phyloP scores from a whole-genome alignment of 176 grass and related monocot genomes.

The Puccinellia tenuiflora region DNA sequence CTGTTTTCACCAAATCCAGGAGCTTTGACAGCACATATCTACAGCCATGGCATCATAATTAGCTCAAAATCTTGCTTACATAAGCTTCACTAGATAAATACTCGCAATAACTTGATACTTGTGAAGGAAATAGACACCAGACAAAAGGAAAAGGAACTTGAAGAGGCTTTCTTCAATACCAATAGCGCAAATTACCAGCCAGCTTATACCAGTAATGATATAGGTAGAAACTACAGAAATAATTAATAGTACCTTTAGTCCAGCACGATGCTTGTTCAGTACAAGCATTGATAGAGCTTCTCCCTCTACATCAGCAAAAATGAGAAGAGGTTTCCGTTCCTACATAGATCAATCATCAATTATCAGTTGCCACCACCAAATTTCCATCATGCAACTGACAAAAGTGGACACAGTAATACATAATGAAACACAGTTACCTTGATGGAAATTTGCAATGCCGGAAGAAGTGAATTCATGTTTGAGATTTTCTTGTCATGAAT shows the following conservation, averaged over 20 bases:
- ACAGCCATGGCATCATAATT: slow-evolving; percentile 14
- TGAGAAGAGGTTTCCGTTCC: slow-evolving; percentile 65
- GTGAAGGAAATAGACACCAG: neutral
- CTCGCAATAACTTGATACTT: neutral
- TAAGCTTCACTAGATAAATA: slow-evolving; percentile 4
- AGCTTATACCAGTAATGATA: neutral
- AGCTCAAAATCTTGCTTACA: slow-evolving; percentile 21
- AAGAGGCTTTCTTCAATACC: neutral
- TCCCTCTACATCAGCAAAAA: slow-evolving; percentile 79
- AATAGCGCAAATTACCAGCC: neutral
- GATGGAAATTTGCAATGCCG: slow-evolving; percentile 64
- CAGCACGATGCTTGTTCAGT: slow-evolving; percentile 80
- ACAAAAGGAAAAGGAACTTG: neutral
- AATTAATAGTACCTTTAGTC: slow-evolving; percentile 65
- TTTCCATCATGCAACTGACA: neutral
- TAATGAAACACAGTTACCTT: slow-evolving; percentile 39
- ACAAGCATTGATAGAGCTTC: slow-evolving; percentile 83
- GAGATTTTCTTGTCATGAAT: slow-evolving; percentile 98
- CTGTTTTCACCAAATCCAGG: slow-evolving; percentile 98
- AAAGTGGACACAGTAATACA: neutral
- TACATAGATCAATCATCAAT: slow-evolving; percentile 29
- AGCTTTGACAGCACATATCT: slow-evolving; percentile 95
- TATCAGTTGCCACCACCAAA: slow-evolving; percentile 22
- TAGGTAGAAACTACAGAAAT: neutral
- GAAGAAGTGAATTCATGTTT: slow-evolving; percentile 74